Base-by-base conservation (phyloP, 148 eudicot species). In the Polygonum aviculare region DNA sequence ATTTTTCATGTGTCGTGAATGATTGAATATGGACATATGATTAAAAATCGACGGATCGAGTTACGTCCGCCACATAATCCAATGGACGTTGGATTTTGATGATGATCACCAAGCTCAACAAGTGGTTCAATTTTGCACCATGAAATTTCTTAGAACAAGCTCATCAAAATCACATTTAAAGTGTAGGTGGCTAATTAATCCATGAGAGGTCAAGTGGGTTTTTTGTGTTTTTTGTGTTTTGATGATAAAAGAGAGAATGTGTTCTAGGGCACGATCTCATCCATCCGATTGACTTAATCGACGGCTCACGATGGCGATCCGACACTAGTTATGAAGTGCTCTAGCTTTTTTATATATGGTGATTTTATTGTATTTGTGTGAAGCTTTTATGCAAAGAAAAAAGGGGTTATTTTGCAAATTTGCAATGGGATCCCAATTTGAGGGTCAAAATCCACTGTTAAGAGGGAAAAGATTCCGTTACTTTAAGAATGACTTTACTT, bases 161-260 rank as follows among this genome's bases (percentile, higher is more conserved):
- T 60, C 38, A 60, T 67, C 72, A 67, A 67, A 35, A 67, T 67
- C 72, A 67, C 72, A 14, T 67, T 2, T 67, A 36, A 36, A 67
- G 45, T 1, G 1, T 35, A 16, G 19, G n/a, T 67, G 72, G 19
- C 44, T 36, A 67, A 67, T 67, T 67, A 67, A 67, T 19, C 72
- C 72, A 67, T 67, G 44, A 67, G 44, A 45, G 45, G 72, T 35
- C 72, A 67, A 67, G 72, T 67, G 72, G 72, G 72, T 41, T 45
- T 36, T 55, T 38, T 67, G 72, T 67, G 72, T 67, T 36, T 22
- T 36, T 67, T 16, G 36, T 38, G 18, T 12, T 60, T 60, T 60
- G 35, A 22, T 35, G 35, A 22, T 35, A 35, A 5, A 36, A 67
- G 16, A 60, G 26, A 67, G 72, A 63, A 16, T 9, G 38, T 9